These are phyloP conservation scores for Mycena indigotica DNA, from an alignment of 768 basidiomycete genomes.

Conservation along the genomic window DNA sequence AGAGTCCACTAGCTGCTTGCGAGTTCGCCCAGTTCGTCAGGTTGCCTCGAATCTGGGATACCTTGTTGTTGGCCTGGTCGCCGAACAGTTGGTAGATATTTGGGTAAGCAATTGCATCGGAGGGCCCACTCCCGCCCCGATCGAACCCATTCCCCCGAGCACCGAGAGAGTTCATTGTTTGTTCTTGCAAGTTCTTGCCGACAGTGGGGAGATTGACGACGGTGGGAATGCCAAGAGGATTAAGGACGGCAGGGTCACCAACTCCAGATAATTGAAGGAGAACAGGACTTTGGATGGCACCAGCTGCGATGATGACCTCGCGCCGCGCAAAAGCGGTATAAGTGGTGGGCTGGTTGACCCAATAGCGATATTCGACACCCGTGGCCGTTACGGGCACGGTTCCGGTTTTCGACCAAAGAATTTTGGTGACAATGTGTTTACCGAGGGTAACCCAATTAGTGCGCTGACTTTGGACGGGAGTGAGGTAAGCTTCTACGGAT, in stretches of 20 bases:
- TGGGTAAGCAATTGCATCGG: constrained; percentile 53
- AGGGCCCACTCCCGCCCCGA: constrained; percentile 44
- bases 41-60: constrained; percentile 39
- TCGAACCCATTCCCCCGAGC: constrained; percentile 44
- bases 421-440: constrained; percentile 46
- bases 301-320: constrained; percentile 58
- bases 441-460: constrained; percentile 54
- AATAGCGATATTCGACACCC: constrained; percentile 49
- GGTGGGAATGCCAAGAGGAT: constrained; percentile 47
- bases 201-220: constrained; percentile 51
- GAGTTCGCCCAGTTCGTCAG: constrained; percentile 45
- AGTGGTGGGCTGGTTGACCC: constrained; percentile 37
- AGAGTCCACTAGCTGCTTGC: constrained; percentile 43
- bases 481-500: constrained; percentile 55
- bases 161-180: constrained; percentile 48
- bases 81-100: constrained; percentile 53
- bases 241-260: constrained; percentile 50
- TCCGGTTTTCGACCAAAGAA: constrained; percentile 38
- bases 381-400: constrained; percentile 42
- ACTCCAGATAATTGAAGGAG: constrained; percentile 60
- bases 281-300: constrained; percentile 52
- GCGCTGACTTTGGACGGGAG: constrained; percentile 50
- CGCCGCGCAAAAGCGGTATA: constrained; percentile 45
- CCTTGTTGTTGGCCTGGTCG: constrained; percentile 32
- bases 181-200: constrained; percentile 61